A percentile compares a stretch with the other conserved stretches of the same genome.
Evolutionary conservation across 108 stramenopile genomes (phyloP).

Genomic region (Poteriospumella lacustris): DNA sequence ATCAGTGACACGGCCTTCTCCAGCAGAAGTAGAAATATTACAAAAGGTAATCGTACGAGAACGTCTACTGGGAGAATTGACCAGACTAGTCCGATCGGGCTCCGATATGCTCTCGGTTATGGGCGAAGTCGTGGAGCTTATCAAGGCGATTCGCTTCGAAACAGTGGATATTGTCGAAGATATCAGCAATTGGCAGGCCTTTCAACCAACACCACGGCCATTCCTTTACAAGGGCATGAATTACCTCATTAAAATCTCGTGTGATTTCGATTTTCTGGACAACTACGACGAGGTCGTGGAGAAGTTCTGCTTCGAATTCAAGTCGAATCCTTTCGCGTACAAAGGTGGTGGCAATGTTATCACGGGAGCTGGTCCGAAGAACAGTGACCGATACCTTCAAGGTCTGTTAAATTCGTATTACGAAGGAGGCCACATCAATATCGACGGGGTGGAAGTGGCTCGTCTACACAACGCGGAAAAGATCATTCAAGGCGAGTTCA

Average conservation of each 20-base stretch:
- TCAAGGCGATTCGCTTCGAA: constrained; percentile 19
- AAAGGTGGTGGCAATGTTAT: constrained; percentile 17
- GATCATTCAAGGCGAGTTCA: neutral
- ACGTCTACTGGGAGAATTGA: constrained; percentile 2
- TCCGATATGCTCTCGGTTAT: neutral
- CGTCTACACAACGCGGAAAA: neutral
- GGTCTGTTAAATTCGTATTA: neutral
- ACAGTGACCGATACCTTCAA: neutral
- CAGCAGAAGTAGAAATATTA: neutral
- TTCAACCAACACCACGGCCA: neutral
- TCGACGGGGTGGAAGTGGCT: neutral
- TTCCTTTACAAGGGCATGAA: constrained; percentile 4
- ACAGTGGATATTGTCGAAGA: constrained; percentile 28
- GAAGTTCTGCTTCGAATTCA: constrained; percentile 12
- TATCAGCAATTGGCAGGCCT: constrained; percentile 3
- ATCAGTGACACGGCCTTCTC: no score
- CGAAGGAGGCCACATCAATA: neutral
- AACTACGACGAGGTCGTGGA: constrained; percentile 19
- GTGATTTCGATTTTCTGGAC: constrained; percentile 21
- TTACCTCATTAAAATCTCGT: constrained; percentile 8
- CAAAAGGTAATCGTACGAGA: constrained; percentile 27
- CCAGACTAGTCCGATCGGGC: neutral
- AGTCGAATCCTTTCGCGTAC: constrained; percentile 15
- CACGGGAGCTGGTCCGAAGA: neutral
- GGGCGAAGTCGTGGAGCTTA: neutral